Evolutionary conservation across 768 basidiomycete species (phyloP).

Genomic region (Tulasnella sp.): DNA sequence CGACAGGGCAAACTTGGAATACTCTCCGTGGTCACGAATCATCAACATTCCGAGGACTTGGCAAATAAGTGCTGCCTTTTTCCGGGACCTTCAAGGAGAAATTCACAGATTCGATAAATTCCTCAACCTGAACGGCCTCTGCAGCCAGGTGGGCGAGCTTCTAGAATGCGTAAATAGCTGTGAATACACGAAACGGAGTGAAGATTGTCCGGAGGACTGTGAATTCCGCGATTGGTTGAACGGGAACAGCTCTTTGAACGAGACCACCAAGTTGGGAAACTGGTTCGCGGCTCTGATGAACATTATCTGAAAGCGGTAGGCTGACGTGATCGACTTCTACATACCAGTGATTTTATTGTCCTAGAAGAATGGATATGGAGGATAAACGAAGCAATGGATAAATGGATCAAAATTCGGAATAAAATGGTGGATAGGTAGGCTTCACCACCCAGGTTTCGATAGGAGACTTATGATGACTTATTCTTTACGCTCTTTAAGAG

Average conservation of each 20-base stretch:
- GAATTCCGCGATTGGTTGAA: too few relatives aligned
- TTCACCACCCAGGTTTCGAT: not conserved
- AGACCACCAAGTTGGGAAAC: not conserved
- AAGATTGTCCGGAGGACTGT: too few relatives aligned
- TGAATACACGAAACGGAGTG: too few relatives aligned
- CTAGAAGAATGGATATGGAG: not conserved
- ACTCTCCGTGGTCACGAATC: not conserved
- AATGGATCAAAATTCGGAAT: not conserved
- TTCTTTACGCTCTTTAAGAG: not conserved
- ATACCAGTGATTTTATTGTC: not conserved
- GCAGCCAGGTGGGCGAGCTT: not conserved
- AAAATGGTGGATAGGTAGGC: not conserved
- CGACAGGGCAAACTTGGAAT: too few relatives aligned
- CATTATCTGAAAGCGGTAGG: not conserved
- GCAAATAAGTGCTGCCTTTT: not conserved
- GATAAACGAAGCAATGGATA: not conserved
- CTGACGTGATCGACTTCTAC: not conserved
- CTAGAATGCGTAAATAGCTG: not conserved
- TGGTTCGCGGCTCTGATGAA: not conserved
- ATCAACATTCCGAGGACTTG: not conserved
- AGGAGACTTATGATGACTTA: not conserved
- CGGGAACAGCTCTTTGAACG: too few relatives aligned
- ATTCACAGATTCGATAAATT: not conserved
- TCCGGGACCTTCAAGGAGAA: not conserved
- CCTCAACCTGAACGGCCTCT: not conserved